Percentiles rank a stretch among this genome's conserved stretches.
Conservation (phyloP, 2,329 filamentous ascomycete species). For the Aspergillus quadrilineatus region DNA sequence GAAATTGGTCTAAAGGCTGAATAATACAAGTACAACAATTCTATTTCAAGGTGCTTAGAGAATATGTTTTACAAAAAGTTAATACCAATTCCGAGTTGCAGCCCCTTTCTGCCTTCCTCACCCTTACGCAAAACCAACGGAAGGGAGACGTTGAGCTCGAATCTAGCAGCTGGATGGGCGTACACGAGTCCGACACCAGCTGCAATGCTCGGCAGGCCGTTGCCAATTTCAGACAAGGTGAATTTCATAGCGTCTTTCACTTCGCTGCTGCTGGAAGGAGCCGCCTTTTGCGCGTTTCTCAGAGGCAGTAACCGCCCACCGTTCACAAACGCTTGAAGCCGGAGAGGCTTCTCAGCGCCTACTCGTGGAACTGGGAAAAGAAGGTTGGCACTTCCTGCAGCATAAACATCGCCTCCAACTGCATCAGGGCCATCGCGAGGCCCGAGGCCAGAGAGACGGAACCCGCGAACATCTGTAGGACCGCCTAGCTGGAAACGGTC, state of each 20-base stretch:
- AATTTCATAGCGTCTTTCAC: slow-evolving; percentile 47
- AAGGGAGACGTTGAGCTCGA: slow-evolving; percentile 93
- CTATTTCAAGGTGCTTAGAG: slow-evolving; percentile 13
- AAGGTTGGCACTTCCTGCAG: slow-evolving; percentile 82
- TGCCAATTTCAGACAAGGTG: slow-evolving; percentile 69
- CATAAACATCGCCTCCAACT: slow-evolving; percentile 87
- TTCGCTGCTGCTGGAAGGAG: slow-evolving; percentile 50
- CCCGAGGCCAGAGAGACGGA: slow-evolving; percentile 83
- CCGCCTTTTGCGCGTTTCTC: slow-evolving; percentile 52
- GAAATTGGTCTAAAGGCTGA: not conserved
- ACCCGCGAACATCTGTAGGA: slow-evolving; percentile 90
- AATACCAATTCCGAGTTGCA: slow-evolving; percentile 94
- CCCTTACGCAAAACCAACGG: slow-evolving; percentile 78
- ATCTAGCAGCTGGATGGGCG: slow-evolving; percentile 86
- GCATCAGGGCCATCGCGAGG: slow-evolving; percentile 83
- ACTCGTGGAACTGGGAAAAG: slow-evolving; percentile 80
- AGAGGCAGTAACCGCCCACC: slow-evolving; percentile 81
- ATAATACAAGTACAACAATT: slow-evolving; percentile 9
- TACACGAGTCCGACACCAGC: slow-evolving; percentile 91
- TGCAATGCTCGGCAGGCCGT: slow-evolving; percentile 77
- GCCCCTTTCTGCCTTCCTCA: slow-evolving; percentile 84
- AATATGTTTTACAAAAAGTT: slow-evolving; percentile 75
- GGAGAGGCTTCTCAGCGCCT: slow-evolving; percentile 77
- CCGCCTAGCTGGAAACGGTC: slow-evolving; percentile 95
- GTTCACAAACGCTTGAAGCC: slow-evolving; percentile 88